Evolutionary conservation across 1,284 basidiomycete species (phyloP), one percentile per base, ranked within the genome.

Genomic region (Puccinia novopanici): DNA sequence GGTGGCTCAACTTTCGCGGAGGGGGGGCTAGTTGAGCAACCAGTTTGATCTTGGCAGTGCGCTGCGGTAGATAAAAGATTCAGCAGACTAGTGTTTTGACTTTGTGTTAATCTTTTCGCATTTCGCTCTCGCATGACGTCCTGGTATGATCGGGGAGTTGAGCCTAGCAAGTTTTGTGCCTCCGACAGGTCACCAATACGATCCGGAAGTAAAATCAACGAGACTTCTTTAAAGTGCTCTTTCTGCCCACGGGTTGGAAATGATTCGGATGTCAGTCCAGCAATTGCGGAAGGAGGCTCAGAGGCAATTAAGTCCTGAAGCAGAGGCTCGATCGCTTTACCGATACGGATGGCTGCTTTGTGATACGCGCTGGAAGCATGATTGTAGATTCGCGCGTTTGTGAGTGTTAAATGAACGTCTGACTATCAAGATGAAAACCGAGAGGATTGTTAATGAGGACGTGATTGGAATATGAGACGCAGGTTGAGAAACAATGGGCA

Each of bases 371-470:
- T 91, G 48, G 91, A 91, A 0, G 89, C 86, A 83, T 91, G 90
- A 86, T 99, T 98, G 87, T 98, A 99, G 6, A 89, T 83, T 82
- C 93, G 90, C 0, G 95, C 95, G 84, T 99, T 99, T 82, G 90
- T 88, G 19, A 94, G 85, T 5, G 98, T 93, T 24, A 97, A 90
- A 63, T 90, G 85, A 57, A 98, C 87, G 84, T 99, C 95, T 73
- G 89, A 88, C 93, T 97, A 82, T 27, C 71, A 27, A 63, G 78
- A 63, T 27, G n/a, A 30, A 19, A 54, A 24, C 37, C 65, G 65
- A 6, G 27, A 48, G 83, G 17, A 54, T 71, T 71, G 24, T 71
- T 37, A 88, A 63, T 82, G 57, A 81, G 57, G 34, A n/a, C 70
- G 24, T 55, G 52, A n/a, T 27, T 75, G 55, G 54, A 37, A 57